Conservation (phyloP, 2,329 filamentous ascomycete species). For the Colletotrichum destructivum region DNA sequence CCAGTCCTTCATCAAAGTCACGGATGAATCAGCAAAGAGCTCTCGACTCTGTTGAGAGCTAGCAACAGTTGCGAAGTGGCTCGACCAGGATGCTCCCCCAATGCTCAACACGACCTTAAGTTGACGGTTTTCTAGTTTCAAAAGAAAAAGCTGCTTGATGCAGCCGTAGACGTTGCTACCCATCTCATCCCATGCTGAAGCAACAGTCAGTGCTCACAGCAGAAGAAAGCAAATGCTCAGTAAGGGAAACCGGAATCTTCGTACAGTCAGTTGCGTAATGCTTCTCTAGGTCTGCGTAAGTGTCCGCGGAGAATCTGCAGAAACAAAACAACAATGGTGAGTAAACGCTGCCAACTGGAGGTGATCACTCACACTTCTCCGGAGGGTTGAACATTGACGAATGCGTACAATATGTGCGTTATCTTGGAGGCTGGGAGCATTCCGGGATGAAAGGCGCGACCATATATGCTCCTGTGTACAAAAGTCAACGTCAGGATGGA, state of each 20-base stretch:
- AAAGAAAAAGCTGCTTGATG: constrained; percentile 82
- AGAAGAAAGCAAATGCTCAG: not conserved
- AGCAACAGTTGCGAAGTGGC: constrained; percentile 79
- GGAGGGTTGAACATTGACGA: not conserved
- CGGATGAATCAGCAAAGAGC: constrained; percentile 79
- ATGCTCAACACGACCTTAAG: constrained; percentile 86
- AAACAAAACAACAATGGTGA: constrained; percentile 8
- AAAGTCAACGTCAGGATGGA: not conserved
- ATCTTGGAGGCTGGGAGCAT: constrained; percentile 5
- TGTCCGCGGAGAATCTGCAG: constrained; percentile 74
- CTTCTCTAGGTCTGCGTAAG: constrained; percentile 79
- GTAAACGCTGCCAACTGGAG: not conserved
- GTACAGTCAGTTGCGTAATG: constrained; percentile 78
- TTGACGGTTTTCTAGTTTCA: constrained; percentile 84
- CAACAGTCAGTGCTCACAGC: not conserved
- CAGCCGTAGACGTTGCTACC: constrained; percentile 85
- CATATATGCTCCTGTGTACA: not conserved
- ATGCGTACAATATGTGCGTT: constrained; percentile 20
- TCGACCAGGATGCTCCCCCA: constrained; percentile 88
- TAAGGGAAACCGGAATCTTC: constrained; percentile 41
- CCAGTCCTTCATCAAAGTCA: constrained; percentile 79
- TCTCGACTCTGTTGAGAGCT: constrained; percentile 73
- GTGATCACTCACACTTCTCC: constrained; percentile 14
- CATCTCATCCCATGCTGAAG: constrained; percentile 69
- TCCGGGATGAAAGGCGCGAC: constrained; percentile 13